Conservation (phyloP, 2,329 filamentous ascomycete species). For the Westerdykella sp. region DNA sequence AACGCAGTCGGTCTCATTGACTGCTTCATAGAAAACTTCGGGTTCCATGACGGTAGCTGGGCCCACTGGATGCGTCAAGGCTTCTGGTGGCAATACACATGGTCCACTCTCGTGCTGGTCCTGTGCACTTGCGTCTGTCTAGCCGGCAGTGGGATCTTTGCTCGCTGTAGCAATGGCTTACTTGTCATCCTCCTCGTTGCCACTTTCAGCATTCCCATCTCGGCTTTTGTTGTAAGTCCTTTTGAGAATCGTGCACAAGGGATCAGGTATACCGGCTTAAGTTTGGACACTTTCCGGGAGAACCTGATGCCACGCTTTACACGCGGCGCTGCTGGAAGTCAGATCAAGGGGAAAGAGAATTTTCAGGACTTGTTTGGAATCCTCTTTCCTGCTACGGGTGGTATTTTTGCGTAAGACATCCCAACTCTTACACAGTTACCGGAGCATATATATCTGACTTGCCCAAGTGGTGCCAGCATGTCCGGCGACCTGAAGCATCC, state of each 20-base stretch:
- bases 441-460: constrained; percentile 27
- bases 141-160: constrained; percentile 72
- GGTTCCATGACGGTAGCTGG: constrained; percentile 51
- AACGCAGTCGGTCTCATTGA: constrained; percentile 83
- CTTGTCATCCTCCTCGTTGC: constrained; percentile 65
- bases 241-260: constrained; percentile 58
- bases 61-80: constrained; percentile 58
- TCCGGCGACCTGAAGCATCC: constrained; percentile 78
- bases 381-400: constrained; percentile 66
- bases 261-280: constrained; percentile 74
- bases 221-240: constrained; percentile 61
- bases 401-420: constrained; percentile 49
- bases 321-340: constrained; percentile 55
- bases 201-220: constrained; percentile 75
- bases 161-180: constrained; percentile 71
- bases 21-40: constrained; percentile 72
- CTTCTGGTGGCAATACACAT: constrained; percentile 71
- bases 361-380: constrained; percentile 83
- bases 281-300: constrained; percentile 60
- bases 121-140: constrained; percentile 70
- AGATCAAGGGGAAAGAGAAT: constrained; percentile 58
- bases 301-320: constrained; percentile 67
- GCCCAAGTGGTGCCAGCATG: constrained; percentile 69
- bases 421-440: neutral
- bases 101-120: constrained; percentile 65